These are phyloP conservation scores for Colletotrichum spaethianum DNA, from an alignment of 2,329 filamentous ascomycete species.

Conservation along the genomic window DNA sequence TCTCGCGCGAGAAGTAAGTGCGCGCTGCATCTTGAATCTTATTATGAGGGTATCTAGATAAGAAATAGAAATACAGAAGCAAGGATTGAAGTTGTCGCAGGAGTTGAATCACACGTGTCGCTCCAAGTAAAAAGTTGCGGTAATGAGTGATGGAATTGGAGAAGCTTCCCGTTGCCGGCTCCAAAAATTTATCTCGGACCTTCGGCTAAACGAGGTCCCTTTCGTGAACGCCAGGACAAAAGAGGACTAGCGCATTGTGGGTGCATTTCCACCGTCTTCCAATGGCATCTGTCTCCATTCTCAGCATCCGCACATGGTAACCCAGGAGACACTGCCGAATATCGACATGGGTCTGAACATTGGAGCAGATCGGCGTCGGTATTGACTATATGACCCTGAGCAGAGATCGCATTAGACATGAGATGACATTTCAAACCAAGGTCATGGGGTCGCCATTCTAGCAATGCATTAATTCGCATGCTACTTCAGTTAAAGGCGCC, in stretches of 20 bases:
- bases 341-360: slow-evolving; percentile 13
- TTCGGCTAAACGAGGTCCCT: slow-evolving; percentile 58
- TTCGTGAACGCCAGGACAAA: slow-evolving; percentile 48
- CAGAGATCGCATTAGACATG: not conserved
- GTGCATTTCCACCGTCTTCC: slow-evolving; percentile 55
- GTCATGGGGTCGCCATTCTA: not conserved
- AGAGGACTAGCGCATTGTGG: slow-evolving; percentile 47
- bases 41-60: slow-evolving; percentile 49
- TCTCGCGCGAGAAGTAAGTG: slow-evolving; percentile 85
- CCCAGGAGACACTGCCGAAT: slow-evolving; percentile 15
- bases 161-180: slow-evolving; percentile 41
- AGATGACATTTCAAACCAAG: not conserved
- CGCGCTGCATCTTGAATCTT: slow-evolving; percentile 87
- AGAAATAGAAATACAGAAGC: slow-evolving; percentile 48
- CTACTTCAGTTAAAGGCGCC: not conserved
- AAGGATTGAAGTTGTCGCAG: slow-evolving; percentile 49
- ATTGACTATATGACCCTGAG: not conserved
- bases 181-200: slow-evolving; percentile 59
- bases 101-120: slow-evolving; percentile 47
- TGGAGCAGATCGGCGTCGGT: slow-evolving; percentile 3
- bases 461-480: not conserved
- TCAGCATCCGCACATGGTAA: slow-evolving; percentile 41
- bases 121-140: slow-evolving; percentile 46
- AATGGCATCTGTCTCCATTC: slow-evolving; percentile 49
- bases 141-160: slow-evolving; percentile 38